These are phyloP conservation scores for Parastagonospora nodorum DNA, from an alignment of 2,329 filamentous ascomycete species.

Conservation along the genomic window DNA sequence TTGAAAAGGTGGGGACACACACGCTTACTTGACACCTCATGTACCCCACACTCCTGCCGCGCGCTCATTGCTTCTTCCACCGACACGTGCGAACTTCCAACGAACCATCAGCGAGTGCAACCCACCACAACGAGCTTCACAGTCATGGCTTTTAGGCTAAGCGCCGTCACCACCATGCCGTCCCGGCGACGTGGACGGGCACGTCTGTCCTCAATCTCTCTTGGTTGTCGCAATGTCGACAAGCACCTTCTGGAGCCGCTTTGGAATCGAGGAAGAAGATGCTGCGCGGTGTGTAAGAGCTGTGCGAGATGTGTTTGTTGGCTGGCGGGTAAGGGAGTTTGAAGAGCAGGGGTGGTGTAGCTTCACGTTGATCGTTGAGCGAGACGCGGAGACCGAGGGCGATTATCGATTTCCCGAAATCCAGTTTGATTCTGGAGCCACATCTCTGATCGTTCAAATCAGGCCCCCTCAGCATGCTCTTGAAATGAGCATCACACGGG, in stretches of 20 bases:
- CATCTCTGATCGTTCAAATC: constrained; percentile 31
- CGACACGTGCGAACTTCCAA: constrained; percentile 15
- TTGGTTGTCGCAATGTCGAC: background rate
- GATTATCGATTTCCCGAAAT: too few relatives aligned
- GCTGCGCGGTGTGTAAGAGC: background rate
- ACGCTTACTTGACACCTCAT: constrained; percentile 6
- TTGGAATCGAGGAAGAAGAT: background rate
- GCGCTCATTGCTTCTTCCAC: constrained; percentile 6
- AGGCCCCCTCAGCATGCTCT: constrained; percentile 29
- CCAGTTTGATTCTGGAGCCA: background rate
- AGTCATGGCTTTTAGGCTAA: background rate
- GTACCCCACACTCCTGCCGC: constrained; percentile 14
- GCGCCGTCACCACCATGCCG: background rate
- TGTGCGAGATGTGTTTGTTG: constrained; percentile 4
- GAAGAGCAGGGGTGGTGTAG: constrained; percentile 17
- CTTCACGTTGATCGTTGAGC: constrained; percentile 8
- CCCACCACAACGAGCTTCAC: constrained; percentile 14
- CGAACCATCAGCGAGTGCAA: constrained; percentile 19
- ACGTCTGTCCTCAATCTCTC: background rate
- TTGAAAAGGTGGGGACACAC: too few relatives aligned
- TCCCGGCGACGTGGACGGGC: constrained; percentile 7
- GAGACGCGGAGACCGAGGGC: too few relatives aligned
- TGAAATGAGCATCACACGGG: constrained; percentile 20
- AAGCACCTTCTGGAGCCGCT: constrained; percentile 2
- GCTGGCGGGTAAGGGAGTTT: constrained; percentile 7